Evolutionary conservation across 805 yeast genomes (phyloP).

Genomic region (Candida coquimbonensis): DNA sequence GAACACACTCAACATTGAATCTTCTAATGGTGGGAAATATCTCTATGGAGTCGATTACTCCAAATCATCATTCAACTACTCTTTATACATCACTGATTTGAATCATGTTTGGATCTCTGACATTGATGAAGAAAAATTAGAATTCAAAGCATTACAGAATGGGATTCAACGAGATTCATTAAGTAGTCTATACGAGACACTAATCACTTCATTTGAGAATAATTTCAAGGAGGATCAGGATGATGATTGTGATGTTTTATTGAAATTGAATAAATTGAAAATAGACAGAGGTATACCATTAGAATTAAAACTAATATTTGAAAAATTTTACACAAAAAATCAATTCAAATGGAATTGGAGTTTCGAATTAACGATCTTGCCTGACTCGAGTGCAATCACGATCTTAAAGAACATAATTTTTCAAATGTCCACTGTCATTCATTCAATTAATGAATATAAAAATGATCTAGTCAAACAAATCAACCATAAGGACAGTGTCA

Average conservation of each 20-base stretch:
- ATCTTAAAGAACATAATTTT: conserved; percentile 17
- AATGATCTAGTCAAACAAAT: conserved; percentile 15
- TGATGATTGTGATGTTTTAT: conserved; percentile 3
- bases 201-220: conserved; percentile 10
- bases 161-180: conserved; percentile 14
- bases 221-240: conserved; percentile 8
- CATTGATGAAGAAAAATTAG: conserved; percentile 11
- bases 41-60: conserved; percentile 18
- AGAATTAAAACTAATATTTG: conserved; percentile 12
- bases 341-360: conserved; percentile 15
- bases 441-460: conserved; percentile 15
- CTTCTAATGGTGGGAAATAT: conserved; percentile 7
- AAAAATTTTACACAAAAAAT: conserved; percentile 2
- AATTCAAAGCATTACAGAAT: conserved; percentile 10
- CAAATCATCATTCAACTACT: conserved; percentile 4
- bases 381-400: conserved; percentile 17
- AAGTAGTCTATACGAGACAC: conserved; percentile 6
- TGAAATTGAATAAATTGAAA: conserved; percentile 8
- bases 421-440: conserved; percentile 16
- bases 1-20: conserved; percentile 11
- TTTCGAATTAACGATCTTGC: conserved; percentile 16
- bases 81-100: conserved; percentile 19
- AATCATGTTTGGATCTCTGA: conserved; percentile 19
- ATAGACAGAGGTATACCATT: conserved; percentile 15
- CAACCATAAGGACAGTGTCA: conserved; percentile 25